These are phyloP conservation scores for Chenopodium berlandieri DNA, from an alignment of 148 eudicot genomes.

Conservation along the genomic window DNA sequence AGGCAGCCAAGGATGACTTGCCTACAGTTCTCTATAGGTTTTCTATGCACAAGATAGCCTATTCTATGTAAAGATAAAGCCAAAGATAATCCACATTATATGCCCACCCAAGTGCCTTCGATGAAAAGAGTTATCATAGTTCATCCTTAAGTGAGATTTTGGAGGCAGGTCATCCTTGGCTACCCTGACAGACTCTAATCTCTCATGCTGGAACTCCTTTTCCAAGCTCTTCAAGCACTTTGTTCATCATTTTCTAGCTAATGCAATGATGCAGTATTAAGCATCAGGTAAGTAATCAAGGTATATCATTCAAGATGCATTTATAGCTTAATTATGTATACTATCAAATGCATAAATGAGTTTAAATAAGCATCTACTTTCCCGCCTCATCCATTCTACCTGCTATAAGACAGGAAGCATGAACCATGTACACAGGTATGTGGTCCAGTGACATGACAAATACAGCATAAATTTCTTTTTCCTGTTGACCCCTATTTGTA, in stretches of 20 bases:
- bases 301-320: background rate
- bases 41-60: background rate
- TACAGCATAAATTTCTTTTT: background rate
- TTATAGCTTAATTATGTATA: background rate
- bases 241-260: too few relatives aligned
- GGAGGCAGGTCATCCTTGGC: constrained; percentile 29
- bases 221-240: background rate
- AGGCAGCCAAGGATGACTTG: constrained; percentile 32
- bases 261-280: background rate
- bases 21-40: constrained; percentile 16
- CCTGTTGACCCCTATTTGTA: background rate
- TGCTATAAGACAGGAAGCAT: background rate
- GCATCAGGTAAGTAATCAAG: constrained; percentile 4
- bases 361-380: background rate
- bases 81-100: background rate
- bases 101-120: background rate
- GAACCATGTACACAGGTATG: background rate
- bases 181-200: constrained; percentile 20
- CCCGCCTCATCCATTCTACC: background rate
- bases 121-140: background rate
- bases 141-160: background rate
- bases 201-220: constrained; percentile 23
- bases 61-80: background rate
- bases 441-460: background rate
- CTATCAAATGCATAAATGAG: background rate